Evolutionary conservation across 2,329 filamentous ascomycete species (phyloP).

Genomic region (Fusarium sp.): DNA sequence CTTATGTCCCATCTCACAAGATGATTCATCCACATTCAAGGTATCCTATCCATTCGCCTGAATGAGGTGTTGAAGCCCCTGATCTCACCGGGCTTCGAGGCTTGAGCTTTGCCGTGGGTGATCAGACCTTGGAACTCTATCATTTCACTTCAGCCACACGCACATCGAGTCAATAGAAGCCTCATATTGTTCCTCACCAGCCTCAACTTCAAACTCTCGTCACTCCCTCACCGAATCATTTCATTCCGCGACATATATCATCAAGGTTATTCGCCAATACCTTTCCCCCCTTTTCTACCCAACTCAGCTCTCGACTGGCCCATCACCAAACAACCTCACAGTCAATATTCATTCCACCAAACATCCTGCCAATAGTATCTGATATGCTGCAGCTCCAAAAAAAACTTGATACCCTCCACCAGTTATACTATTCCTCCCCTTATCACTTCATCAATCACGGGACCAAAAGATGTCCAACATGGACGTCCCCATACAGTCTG

Average conservation of each 20-base stretch:
- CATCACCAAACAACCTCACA: not conserved
- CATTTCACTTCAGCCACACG: not conserved
- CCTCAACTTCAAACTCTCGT: not conserved
- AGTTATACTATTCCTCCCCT: not conserved
- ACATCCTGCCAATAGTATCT: not conserved
- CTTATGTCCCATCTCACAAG: not conserved
- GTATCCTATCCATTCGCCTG: not conserved
- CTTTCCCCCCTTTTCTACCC: not conserved
- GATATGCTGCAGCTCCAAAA: not conserved
- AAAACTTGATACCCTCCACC: not conserved
- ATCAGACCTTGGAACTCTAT: not conserved
- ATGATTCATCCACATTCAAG: not conserved
- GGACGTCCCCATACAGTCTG: not conserved
- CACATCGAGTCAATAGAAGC: not conserved
- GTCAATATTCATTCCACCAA: not conserved
- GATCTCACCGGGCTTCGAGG: not conserved
- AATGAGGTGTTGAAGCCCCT: not conserved
- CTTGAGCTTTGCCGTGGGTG: not conserved
- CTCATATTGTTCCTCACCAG: not conserved
- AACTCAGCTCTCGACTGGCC: not conserved
- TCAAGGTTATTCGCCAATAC: not conserved
- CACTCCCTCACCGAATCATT: not conserved
- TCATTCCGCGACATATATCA: not conserved
- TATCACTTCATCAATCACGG: not conserved
- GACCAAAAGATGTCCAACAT: not conserved